phyloP scores from a whole-genome alignment of 1,284 basidiomycete genomes.

The Peniophora sp. region DNA sequence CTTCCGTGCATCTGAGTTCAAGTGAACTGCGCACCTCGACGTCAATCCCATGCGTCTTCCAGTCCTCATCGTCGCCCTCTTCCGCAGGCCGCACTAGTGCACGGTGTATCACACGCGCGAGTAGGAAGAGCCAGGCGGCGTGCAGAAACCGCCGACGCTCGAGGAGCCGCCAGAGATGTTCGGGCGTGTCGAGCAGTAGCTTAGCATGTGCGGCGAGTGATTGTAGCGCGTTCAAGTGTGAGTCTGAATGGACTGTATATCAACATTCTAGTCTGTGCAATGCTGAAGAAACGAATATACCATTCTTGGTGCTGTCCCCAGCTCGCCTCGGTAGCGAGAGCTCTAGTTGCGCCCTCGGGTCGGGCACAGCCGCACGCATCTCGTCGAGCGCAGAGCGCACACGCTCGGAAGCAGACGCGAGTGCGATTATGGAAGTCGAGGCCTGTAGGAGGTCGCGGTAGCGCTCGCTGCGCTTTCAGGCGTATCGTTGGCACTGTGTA shows the following conservation, averaged over 20 bases:
- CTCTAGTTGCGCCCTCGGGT: constrained; percentile 29
- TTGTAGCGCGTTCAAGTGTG: constrained; percentile 62
- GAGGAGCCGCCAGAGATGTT: constrained; percentile 80
- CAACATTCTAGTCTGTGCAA: background rate
- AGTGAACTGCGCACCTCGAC: constrained; percentile 44
- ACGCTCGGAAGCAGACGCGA: constrained; percentile 56
- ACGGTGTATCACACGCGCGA: constrained; percentile 76
- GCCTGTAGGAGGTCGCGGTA: constrained; percentile 91
- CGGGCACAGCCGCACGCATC: constrained; percentile 39
- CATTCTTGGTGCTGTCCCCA: constrained; percentile 37
- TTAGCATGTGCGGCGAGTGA: constrained; percentile 83
- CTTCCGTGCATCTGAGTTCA: background rate
- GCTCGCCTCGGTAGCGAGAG: constrained; percentile 33
- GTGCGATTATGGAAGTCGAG: constrained; percentile 79
- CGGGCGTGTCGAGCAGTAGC: constrained; percentile 80
- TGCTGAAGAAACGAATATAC: constrained; percentile 22
- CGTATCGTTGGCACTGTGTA: constrained; percentile 18
- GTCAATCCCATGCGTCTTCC: constrained; percentile 56
- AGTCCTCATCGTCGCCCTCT: constrained; percentile 46
- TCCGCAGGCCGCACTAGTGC: constrained; percentile 52
- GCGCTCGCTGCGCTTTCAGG: constrained; percentile 73
- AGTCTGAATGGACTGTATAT: constrained; percentile 32
- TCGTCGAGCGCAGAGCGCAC: constrained; percentile 56
- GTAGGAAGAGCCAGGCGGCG: constrained; percentile 80
- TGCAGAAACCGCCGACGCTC: constrained; percentile 72